phyloP scores from a whole-genome alignment of 257 asterid genomes.

The Haberlea rhodopensis region DNA sequence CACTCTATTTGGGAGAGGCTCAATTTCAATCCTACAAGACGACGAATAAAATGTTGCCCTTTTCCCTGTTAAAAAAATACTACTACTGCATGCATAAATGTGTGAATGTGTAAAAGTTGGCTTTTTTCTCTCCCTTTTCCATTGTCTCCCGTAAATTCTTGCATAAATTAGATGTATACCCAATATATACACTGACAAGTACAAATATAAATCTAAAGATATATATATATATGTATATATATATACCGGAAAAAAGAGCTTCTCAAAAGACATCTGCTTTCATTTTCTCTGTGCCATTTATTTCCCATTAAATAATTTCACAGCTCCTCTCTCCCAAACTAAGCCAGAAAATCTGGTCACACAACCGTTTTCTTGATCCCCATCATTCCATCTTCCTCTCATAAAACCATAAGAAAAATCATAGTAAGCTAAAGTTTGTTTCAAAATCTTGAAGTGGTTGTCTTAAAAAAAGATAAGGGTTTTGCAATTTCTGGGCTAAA shows the following conservation, averaged over 20 bases:
- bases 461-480: neutral
- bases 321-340: conserved; percentile 26
- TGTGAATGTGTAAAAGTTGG: conserved; percentile 27
- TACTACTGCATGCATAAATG: conserved; percentile 37
- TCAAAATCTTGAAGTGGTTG: neutral
- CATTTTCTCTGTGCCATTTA: conserved; percentile 74
- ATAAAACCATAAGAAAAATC: conserved; percentile 18
- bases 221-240: too few relatives aligned
- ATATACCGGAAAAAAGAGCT: conserved; percentile 44
- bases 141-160: conserved; percentile 31
- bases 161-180: too few relatives aligned
- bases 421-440: neutral
- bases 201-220: too few relatives aligned
- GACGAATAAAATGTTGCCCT: too few relatives aligned
- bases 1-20: too few relatives aligned
- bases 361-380: conserved; percentile 32
- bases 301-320: conserved; percentile 46
- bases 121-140: conserved; percentile 40
- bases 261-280: conserved; percentile 58
- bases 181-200: too few relatives aligned
- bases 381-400: conserved; percentile 23
- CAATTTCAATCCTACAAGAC: too few relatives aligned
- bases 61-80: conserved; percentile 2
- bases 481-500: neutral
- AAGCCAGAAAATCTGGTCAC: conserved; percentile 37